A percentile compares a stretch with the other conserved stretches of the same genome.
Conservation (phyloP, 306 rosid species). For the Malus fusca region DNA sequence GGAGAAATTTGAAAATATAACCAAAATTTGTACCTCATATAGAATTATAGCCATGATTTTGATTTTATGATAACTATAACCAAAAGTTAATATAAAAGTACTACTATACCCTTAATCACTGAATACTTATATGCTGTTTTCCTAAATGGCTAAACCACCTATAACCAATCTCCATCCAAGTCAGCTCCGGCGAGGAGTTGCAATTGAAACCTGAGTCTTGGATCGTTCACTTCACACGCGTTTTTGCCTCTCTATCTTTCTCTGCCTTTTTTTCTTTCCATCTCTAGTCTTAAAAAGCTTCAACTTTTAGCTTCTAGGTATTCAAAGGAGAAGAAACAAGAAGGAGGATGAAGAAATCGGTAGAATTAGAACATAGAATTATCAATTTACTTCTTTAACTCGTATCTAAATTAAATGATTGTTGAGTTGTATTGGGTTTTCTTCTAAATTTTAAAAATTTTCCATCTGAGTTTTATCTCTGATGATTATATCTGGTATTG, state of each 20-base stretch:
- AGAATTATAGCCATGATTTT: too few species aligned
- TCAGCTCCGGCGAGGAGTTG: too few species aligned
- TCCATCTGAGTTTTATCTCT: neutral
- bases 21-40: too few species aligned
- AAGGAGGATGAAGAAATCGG: conserved; percentile 15
- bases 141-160: too few species aligned
- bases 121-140: too few species aligned
- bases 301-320: neutral
- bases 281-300: conserved; percentile 1
- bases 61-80: too few species aligned
- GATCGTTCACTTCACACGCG: conserved; percentile 32
- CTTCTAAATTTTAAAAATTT: neutral
- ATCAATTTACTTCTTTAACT: neutral
- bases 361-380: conserved; percentile 23
- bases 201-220: neutral
- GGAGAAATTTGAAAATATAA: too few species aligned
- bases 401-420: neutral
- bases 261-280: conserved; percentile 6
- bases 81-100: too few species aligned
- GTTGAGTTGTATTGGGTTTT: neutral
- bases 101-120: too few species aligned
- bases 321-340: conserved; percentile 13
- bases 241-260: conserved; percentile 14
- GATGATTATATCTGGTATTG: neutral
- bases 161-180: too few species aligned